Conservation (phyloP, 179 eudicot genomes). For the Carnegiea gigantea region DNA sequence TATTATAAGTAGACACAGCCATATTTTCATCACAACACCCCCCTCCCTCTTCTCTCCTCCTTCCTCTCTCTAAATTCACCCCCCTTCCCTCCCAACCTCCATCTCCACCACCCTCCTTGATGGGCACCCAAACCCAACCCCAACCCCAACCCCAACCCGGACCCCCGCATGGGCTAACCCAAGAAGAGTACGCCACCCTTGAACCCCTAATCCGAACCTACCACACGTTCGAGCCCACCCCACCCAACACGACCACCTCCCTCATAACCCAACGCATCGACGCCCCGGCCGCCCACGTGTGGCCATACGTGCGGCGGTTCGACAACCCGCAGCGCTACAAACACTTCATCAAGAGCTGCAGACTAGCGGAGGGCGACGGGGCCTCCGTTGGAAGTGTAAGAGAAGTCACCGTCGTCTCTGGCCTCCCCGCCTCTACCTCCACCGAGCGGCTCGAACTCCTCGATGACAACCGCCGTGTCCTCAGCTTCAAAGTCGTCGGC, state of each 20-base stretch:
- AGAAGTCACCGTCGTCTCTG: slow-evolving; percentile 72
- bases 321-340: slow-evolving; percentile 82
- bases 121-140: slow-evolving; percentile 2
- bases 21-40: not conserved
- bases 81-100: not conserved
- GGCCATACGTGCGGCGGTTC: slow-evolving; percentile 71
- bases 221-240: slow-evolving; percentile 28
- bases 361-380: slow-evolving; percentile 51
- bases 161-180: slow-evolving; percentile 47
- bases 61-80: not conserved
- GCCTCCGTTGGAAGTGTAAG: slow-evolving; percentile 55
- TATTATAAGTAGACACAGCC: not conserved
- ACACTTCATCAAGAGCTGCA: slow-evolving; percentile 81
- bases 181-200: slow-evolving; percentile 46
- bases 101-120: not conserved
- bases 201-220: slow-evolving; percentile 48
- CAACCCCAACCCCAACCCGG: not conserved
- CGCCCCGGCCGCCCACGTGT: slow-evolving; percentile 57
- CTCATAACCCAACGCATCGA: slow-evolving; percentile 70
- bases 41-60: not conserved
- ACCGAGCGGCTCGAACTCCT: slow-evolving; percentile 67
- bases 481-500: slow-evolving; percentile 73
- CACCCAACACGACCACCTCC: slow-evolving; percentile 62
- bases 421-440: slow-evolving; percentile 76
- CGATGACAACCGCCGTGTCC: slow-evolving; percentile 52